phyloP scores from a whole-genome alignment of 2,329 filamentous ascomycete species.

The Fusarium haematococcum region DNA sequence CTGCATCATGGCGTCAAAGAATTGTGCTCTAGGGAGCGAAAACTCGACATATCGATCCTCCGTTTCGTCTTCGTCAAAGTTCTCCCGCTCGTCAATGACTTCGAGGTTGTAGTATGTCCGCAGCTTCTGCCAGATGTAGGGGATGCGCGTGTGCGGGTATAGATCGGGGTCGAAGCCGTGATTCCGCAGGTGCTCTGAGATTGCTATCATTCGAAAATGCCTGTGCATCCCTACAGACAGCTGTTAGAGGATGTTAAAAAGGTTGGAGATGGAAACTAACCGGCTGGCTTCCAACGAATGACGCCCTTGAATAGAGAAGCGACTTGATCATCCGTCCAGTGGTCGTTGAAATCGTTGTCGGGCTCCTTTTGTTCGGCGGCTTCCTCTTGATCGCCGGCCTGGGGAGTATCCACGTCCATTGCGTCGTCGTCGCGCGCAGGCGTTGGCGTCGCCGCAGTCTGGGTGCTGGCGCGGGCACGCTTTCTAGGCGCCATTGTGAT shows the following conservation, averaged over 20 bases:
- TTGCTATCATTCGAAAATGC: constrained; percentile 91
- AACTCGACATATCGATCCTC: constrained; percentile 75
- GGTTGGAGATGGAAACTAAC: constrained; percentile 55
- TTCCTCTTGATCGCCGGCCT: constrained; percentile 61
- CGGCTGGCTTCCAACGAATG: constrained; percentile 96
- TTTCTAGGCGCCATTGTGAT: constrained; percentile 76
- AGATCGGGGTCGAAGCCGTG: constrained; percentile 81
- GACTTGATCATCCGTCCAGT: constrained; percentile 96
- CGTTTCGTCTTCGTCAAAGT: constrained; percentile 70
- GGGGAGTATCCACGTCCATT: constrained; percentile 70
- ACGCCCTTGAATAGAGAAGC: constrained; percentile 93
- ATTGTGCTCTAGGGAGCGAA: constrained; percentile 64
- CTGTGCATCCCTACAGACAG: constrained; percentile 81
- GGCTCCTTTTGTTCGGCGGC: constrained; percentile 35
- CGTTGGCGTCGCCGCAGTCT: constrained; percentile 68
- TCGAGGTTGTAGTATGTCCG: constrained; percentile 85
- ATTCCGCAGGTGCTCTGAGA: constrained; percentile 82
- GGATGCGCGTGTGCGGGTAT: constrained; percentile 84
- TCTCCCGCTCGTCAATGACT: constrained; percentile 86
- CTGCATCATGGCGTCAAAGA: constrained; percentile 60
- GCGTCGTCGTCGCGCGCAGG: constrained; percentile 67
- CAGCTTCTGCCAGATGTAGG: constrained; percentile 92
- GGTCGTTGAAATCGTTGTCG: constrained; percentile 63
- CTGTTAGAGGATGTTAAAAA: constrained; percentile 20
- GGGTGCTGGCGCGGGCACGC: constrained; percentile 67